Percentiles rank a stretch among this genome's conserved stretches.
These are phyloP conservation scores for Perkinsus olseni DNA, from an alignment of 169 alveolate species.

Conservation along the genomic window DNA sequence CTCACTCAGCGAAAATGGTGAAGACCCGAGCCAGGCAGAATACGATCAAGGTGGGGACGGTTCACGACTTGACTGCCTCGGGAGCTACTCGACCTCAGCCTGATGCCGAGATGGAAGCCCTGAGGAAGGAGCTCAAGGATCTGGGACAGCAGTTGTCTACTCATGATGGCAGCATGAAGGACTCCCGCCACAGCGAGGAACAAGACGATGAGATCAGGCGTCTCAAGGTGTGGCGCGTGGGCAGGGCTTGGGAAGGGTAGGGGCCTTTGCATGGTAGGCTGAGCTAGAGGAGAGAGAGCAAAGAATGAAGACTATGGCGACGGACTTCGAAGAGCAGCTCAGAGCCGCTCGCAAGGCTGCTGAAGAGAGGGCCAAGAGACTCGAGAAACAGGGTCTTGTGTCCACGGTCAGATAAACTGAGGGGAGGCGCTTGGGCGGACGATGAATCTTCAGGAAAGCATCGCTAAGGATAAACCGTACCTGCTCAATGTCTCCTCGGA, in stretches of 20 bases:
- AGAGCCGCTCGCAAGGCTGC: neutral
- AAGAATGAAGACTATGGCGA: neutral
- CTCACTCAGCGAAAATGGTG: neutral
- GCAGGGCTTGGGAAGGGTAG: no score
- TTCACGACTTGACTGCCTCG: neutral
- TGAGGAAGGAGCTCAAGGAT: neutral
- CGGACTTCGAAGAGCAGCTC: slow-evolving; percentile 11
- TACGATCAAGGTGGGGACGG: neutral
- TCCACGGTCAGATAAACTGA: neutral
- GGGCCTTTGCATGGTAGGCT: neutral
- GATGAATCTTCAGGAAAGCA: neutral
- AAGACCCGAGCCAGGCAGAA: neutral
- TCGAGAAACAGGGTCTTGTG: slow-evolving; percentile 1
- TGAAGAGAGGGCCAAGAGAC: neutral
- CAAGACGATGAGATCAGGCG: neutral
- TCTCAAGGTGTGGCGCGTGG: neutral
- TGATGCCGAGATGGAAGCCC: neutral
- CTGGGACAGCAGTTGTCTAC: neutral
- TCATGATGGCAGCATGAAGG: neutral
- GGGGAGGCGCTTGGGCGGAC: neutral
- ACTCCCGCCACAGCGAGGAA: neutral
- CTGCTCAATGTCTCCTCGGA: slow-evolving; percentile 8
- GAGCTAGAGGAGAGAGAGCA: neutral
- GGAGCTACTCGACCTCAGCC: neutral
- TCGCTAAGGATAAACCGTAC: slow-evolving; percentile 3